Evolutionary conservation across 768 basidiomycete genomes (phyloP).

Genomic region (Xerocomellus dryophilus): DNA sequence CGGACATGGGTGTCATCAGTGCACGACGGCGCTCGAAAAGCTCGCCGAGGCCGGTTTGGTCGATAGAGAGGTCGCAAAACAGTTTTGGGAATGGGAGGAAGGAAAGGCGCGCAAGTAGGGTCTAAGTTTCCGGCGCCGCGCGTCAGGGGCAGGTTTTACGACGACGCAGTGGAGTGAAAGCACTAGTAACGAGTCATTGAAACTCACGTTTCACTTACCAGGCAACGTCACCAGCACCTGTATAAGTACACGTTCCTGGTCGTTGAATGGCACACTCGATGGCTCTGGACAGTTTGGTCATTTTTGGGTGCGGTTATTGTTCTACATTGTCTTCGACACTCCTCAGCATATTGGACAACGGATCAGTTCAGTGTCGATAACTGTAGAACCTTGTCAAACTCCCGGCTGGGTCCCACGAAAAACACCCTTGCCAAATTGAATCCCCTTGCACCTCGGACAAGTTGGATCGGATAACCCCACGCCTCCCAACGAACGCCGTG

Average conservation of each 20-base stretch:
- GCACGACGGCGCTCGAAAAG: no score
- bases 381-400: no score
- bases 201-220: slow-evolving; percentile 16
- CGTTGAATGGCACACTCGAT: not conserved
- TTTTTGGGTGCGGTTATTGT: no score
- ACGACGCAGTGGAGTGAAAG: no score
- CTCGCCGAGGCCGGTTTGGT: no score
- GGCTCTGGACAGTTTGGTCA: no score
- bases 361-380: not conserved
- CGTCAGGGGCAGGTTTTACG: no score
- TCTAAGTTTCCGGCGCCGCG: no score
- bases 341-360: not conserved
- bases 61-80: no score
- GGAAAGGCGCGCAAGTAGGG: no score
- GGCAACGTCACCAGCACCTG: slow-evolving; percentile 12
- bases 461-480: not conserved
- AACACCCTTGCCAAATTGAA: not conserved
- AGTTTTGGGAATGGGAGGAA: no score
- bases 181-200: not conserved
- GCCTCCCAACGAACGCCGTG: not conserved
- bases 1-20: no score
- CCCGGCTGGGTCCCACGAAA: not conserved
- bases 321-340: not conserved
- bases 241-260: not conserved
- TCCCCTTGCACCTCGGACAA: not conserved